Percentiles rank a stretch among this genome's conserved stretches.
These are phyloP conservation scores for Geum urbanum DNA, from an alignment of 306 rosid species.

Conservation along the genomic window DNA sequence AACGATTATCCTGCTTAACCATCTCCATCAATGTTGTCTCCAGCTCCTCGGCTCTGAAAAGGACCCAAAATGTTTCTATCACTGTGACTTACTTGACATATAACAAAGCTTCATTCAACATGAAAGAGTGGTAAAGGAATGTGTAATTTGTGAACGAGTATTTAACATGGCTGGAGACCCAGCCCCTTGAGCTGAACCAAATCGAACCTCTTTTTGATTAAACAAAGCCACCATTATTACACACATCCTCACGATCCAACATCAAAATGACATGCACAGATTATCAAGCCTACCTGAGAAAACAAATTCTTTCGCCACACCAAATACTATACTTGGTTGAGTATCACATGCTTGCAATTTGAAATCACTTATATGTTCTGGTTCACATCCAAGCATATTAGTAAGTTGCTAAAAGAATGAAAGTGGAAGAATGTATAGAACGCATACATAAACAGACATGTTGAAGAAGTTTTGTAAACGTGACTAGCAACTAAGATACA, in stretches of 20 bases:
- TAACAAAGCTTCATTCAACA: neutral
- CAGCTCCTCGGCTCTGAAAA: too few species aligned
- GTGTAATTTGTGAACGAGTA: slow-evolving; percentile 65
- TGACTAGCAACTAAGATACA: too few species aligned
- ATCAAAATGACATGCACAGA: slow-evolving; percentile 76
- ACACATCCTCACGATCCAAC: slow-evolving; percentile 41
- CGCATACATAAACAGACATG: too few species aligned
- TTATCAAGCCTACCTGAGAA: slow-evolving; percentile 89
- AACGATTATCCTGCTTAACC: too few species aligned
- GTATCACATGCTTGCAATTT: slow-evolving; percentile 90
- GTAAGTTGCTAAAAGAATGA: slow-evolving; percentile 54
- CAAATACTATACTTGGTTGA: slow-evolving; percentile 68
- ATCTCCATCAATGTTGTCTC: too few species aligned
- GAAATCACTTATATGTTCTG: slow-evolving; percentile 67
- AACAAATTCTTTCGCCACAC: slow-evolving; percentile 68
- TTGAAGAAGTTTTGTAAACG: too few species aligned
- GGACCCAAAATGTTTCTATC: too few species aligned
- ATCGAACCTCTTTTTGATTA: slow-evolving; percentile 84
- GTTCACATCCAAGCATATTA: slow-evolving; percentile 55
- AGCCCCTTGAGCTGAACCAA: slow-evolving; percentile 80
- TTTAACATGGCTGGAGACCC: slow-evolving; percentile 73
- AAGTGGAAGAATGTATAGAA: neutral
- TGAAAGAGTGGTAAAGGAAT: slow-evolving; percentile 32
- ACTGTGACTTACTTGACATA: too few species aligned
- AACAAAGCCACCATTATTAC: slow-evolving; percentile 87